phyloP scores from a whole-genome alignment of 164 flowering plant genomes.

The Liquidambar formosana region DNA sequence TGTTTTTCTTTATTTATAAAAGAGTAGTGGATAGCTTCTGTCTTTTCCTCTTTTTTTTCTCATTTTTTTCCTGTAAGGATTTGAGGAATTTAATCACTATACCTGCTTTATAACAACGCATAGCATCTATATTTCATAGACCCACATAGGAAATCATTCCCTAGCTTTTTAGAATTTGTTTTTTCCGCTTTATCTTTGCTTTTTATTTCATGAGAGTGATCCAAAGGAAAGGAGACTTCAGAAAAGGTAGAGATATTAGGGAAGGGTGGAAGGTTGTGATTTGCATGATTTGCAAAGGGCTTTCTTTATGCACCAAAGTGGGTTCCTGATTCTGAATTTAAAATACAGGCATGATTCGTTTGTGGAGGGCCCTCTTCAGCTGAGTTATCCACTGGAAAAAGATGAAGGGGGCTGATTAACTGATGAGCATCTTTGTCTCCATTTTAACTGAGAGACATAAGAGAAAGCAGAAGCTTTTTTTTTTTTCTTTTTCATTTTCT shows the following conservation, averaged over 20 bases:
- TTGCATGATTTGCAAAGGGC: conserved; percentile 17
- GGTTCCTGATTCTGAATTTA: conserved; percentile 46
- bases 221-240: conserved; percentile 11
- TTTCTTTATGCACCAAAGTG: conserved; percentile 38
- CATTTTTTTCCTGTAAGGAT: conserved; percentile 26
- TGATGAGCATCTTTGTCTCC: conserved; percentile 39
- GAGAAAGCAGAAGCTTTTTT: conserved; percentile 18
- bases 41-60: not conserved
- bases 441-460: conserved; percentile 14
- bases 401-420: conserved; percentile 14
- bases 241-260: conserved; percentile 22
- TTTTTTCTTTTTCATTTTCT: not conserved
- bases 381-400: conserved; percentile 24
- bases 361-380: conserved; percentile 33
- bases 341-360: conserved; percentile 28
- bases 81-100: conserved; percentile 24
- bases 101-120: conserved; percentile 50
- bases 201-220: conserved; percentile 31
- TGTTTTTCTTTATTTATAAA: not conserved
- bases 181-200: conserved; percentile 12
- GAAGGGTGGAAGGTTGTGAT: conserved; percentile 30
- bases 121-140: conserved; percentile 37
- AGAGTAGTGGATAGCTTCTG: conserved; percentile 22
- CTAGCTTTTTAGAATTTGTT: conserved; percentile 34
- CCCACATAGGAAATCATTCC: conserved; percentile 35